Evolutionary conservation across 192 early-diverging fungal genomes (phyloP).

Genomic region (Thamnidium elegans): DNA sequence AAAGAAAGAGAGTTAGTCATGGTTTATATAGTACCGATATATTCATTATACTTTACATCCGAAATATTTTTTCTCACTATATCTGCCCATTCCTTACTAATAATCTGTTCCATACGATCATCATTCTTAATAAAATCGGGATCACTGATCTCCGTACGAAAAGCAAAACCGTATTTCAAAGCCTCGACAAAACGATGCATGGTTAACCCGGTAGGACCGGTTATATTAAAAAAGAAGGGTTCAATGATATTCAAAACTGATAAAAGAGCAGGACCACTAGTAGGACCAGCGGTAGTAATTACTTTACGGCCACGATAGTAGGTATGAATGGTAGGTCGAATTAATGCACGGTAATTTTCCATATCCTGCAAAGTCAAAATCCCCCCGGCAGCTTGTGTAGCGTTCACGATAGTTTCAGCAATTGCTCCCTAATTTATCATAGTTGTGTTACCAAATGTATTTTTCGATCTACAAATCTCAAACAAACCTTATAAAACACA

Average conservation of each 20-base stretch:
- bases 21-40: neutral
- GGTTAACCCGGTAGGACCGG: constrained; percentile 60
- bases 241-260: constrained; percentile 87
- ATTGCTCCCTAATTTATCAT: constrained; percentile 47
- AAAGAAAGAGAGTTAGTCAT: neutral
- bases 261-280: constrained; percentile 80
- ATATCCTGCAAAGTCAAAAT: constrained; percentile 78
- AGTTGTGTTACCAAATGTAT: constrained; percentile 33
- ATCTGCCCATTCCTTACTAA: constrained; percentile 66
- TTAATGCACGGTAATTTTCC: constrained; percentile 57
- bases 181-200: constrained; percentile 85
- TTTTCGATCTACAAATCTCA: constrained; percentile 32
- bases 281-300: constrained; percentile 68
- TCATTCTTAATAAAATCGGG: constrained; percentile 68
- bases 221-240: constrained; percentile 64
- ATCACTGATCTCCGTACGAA: constrained; percentile 79
- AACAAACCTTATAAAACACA: constrained; percentile 46
- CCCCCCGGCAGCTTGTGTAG: constrained; percentile 64
- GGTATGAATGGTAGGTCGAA: constrained; percentile 56
- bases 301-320: constrained; percentile 81
- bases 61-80: constrained; percentile 69
- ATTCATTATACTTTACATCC: constrained; percentile 39
- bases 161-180: constrained; percentile 84
- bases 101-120: constrained; percentile 56
- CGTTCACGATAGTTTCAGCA: constrained; percentile 66